phyloP scores from a whole-genome alignment of 306 rosid genomes.

The Senna siamea region DNA sequence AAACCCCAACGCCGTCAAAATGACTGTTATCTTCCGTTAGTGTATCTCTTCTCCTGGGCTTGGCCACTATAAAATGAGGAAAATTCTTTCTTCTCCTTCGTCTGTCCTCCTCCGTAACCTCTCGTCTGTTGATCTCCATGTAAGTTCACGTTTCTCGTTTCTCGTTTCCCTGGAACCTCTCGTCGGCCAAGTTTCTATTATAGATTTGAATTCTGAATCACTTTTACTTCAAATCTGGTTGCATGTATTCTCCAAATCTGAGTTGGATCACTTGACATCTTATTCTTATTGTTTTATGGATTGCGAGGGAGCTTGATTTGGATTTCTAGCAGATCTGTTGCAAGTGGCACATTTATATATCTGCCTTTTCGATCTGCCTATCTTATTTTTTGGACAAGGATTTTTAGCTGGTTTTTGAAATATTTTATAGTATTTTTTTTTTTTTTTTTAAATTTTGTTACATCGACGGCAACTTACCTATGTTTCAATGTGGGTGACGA shows the following conservation, averaged over 20 bases:
- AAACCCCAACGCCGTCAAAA: background rate
- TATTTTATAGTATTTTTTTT: background rate
- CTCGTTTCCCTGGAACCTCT: background rate
- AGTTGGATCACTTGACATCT: background rate
- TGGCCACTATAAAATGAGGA: background rate
- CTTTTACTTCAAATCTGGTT: background rate
- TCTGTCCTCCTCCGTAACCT: background rate
- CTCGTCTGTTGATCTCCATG: background rate
- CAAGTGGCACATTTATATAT: background rate
- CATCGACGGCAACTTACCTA: background rate
- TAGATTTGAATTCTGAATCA: conserved; percentile 2
- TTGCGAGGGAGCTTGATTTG: background rate
- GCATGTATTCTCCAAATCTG: background rate
- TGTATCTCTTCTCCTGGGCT: background rate
- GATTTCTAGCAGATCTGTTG: conserved; percentile 17
- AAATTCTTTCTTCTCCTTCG: too few relatives aligned
- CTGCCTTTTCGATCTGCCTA: background rate
- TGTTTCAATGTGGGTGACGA: background rate
- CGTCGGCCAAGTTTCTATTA: background rate
- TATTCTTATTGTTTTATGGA: background rate
- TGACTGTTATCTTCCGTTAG: background rate
- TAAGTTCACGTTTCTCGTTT: background rate
- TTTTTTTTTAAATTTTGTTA: background rate
- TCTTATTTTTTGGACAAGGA: background rate
- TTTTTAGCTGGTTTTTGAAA: background rate